phyloP scores from a whole-genome alignment of 305 asterid species.

The Fraxinus sp. region DNA sequence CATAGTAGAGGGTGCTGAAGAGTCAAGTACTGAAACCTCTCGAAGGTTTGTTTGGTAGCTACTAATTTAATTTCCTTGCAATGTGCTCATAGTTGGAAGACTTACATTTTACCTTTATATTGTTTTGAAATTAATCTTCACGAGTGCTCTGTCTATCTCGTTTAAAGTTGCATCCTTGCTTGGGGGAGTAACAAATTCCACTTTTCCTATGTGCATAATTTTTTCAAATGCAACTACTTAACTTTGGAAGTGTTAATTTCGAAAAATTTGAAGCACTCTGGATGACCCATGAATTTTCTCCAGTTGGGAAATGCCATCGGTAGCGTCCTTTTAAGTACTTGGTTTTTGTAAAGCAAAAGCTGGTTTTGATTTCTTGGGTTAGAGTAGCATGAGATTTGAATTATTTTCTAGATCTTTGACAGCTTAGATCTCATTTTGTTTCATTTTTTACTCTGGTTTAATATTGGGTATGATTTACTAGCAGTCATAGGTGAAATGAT shows the following conservation, averaged over 20 bases:
- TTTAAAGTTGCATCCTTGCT: background rate
- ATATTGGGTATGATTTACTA: background rate
- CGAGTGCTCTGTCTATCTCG: background rate
- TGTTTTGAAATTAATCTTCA: background rate
- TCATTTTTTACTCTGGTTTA: background rate
- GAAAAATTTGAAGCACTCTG: background rate
- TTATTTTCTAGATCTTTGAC: slow-evolving; percentile 15
- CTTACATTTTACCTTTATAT: background rate
- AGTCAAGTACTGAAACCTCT: slow-evolving; percentile 44
- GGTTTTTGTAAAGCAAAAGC: background rate
- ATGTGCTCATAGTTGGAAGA: background rate
- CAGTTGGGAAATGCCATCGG: background rate
- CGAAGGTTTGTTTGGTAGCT: slow-evolving; percentile 51
- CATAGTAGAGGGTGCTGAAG: slow-evolving; percentile 44
- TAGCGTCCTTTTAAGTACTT: background rate
- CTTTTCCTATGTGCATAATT: background rate
- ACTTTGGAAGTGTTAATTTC: background rate
- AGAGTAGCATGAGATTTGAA: background rate
- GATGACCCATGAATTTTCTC: background rate
- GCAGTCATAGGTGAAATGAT: slow-evolving; percentile 21
- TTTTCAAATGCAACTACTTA: background rate
- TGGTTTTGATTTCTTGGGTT: slow-evolving; percentile 4
- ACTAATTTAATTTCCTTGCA: background rate
- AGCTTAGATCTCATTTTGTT: background rate
- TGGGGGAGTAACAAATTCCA: background rate